These are phyloP conservation scores for Crithidia brevicula DNA, from an alignment of 208 protist species.

Conservation along the genomic window DNA sequence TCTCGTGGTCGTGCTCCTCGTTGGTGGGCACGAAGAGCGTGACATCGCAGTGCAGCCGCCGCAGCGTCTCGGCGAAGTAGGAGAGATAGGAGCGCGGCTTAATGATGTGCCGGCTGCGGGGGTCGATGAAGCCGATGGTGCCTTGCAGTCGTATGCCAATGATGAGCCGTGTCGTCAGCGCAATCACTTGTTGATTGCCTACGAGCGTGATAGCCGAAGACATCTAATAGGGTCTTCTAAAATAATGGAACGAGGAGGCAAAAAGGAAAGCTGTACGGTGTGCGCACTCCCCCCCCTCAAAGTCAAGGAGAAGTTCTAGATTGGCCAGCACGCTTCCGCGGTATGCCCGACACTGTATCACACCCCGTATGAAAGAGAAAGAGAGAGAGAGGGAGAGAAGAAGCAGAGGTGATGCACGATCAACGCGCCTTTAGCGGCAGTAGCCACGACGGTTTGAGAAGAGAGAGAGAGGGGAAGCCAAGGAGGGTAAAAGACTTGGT, in stretches of 20 bases:
- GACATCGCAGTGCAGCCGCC: conserved; percentile 69
- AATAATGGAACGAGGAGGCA: not conserved
- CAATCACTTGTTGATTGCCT: conserved; percentile 44
- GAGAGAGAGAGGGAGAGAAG: conserved; percentile 8
- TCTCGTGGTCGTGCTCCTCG: conserved; percentile 24
- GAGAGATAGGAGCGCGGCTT: conserved; percentile 72
- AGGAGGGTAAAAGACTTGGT: too few relatives aligned
- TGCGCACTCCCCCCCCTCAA: too few relatives aligned
- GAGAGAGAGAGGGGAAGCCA: too few relatives aligned
- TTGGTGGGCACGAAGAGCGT: conserved; percentile 53
- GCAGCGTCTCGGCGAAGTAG: conserved; percentile 72
- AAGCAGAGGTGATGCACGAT: not conserved
- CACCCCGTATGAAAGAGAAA: too few relatives aligned
- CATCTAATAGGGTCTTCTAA: conserved; percentile 23
- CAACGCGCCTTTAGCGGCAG: too few relatives aligned
- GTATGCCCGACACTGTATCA: too few relatives aligned
- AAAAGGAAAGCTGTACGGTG: not conserved
- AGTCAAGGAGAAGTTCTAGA: too few relatives aligned
- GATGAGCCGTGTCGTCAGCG: conserved; percentile 47
- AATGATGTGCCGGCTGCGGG: conserved; percentile 29
- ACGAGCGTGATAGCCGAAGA: conserved; percentile 40
- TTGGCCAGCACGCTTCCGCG: too few relatives aligned
- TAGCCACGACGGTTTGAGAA: too few relatives aligned
- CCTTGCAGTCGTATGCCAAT: conserved; percentile 72
- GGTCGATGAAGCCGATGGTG: conserved; percentile 61